A percentile compares a stretch with the other conserved stretches of the same genome.
These are phyloP conservation scores for Gynochthodes officinalis DNA, from an alignment of 257 asterid species.

Conservation along the genomic window DNA sequence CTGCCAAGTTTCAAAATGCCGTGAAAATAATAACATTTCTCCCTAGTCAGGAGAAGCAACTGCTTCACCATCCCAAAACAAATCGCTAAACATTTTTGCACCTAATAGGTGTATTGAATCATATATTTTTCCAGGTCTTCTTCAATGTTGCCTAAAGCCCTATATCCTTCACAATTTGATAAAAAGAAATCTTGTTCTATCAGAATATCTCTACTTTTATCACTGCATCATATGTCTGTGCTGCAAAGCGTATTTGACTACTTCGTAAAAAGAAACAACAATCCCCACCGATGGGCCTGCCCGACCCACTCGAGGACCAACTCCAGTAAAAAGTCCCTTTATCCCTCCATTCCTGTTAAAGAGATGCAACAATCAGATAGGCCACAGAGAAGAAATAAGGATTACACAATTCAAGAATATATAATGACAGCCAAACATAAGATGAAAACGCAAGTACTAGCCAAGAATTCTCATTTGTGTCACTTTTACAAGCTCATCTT, in stretches of 20 bases:
- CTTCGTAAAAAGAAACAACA: conserved; percentile 77
- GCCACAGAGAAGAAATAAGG: neutral
- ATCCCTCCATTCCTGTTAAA: conserved; percentile 64
- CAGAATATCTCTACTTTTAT: neutral
- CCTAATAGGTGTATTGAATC: no score
- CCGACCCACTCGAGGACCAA: conserved; percentile 66
- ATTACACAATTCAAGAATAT: no score
- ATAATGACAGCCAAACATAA: neutral
- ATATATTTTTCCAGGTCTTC: neutral
- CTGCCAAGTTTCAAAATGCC: neutral
- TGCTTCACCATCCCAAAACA: neutral
- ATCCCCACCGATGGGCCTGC: conserved; percentile 96
- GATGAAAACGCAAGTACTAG: neutral
- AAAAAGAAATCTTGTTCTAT: conserved; percentile 5
- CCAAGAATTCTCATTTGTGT: neutral
- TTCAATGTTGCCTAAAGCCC: neutral
- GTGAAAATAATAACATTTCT: neutral
- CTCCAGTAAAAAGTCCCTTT: conserved; percentile 65
- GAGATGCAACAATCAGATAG: neutral
- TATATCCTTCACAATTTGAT: neutral
- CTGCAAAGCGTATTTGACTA: conserved; percentile 53
- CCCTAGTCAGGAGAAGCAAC: neutral
- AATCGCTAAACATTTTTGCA: no score
- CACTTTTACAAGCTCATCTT: neutral
- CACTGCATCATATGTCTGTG: conserved; percentile 25